Evolutionary conservation across 306 rosid species (phyloP).

Genomic region (Ormosia emarginata): DNA sequence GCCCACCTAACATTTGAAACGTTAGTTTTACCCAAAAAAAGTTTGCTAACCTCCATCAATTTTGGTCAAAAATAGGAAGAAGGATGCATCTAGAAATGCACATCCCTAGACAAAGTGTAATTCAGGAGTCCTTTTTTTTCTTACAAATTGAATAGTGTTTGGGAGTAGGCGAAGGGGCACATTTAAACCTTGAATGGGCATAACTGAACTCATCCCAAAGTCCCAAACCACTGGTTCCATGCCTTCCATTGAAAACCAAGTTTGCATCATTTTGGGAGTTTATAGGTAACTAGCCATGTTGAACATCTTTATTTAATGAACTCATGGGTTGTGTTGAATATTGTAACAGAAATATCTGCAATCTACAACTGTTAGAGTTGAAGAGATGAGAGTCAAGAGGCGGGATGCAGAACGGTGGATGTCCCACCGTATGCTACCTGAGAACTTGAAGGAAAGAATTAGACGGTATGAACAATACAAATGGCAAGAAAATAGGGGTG

Average conservation of each 20-base stretch:
- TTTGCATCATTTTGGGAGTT: not conserved
- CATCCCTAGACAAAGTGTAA: not conserved
- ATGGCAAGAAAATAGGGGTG: constrained; percentile 92
- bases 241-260: not conserved
- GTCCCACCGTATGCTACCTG: constrained; percentile 89
- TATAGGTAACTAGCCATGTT: not conserved
- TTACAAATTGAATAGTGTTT: not conserved
- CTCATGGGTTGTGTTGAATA: not conserved
- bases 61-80: too few species aligned
- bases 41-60: not conserved
- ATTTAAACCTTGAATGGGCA: not conserved
- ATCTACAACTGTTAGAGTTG: constrained; percentile 66
- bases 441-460: constrained; percentile 53
- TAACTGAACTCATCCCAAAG: not conserved
- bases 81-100: too few species aligned
- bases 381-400: constrained; percentile 79
- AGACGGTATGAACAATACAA: constrained; percentile 74
- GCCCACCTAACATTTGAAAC: not conserved
- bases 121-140: not conserved
- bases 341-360: constrained; percentile 66
- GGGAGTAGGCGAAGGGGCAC: not conserved
- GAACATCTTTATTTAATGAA: not conserved
- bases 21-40: not conserved
- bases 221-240: not conserved
- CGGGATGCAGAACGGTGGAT: constrained; percentile 83